Evolutionary conservation across 2,329 filamentous ascomycete species (phyloP).

Genomic region (Apiospora aurea): DNA sequence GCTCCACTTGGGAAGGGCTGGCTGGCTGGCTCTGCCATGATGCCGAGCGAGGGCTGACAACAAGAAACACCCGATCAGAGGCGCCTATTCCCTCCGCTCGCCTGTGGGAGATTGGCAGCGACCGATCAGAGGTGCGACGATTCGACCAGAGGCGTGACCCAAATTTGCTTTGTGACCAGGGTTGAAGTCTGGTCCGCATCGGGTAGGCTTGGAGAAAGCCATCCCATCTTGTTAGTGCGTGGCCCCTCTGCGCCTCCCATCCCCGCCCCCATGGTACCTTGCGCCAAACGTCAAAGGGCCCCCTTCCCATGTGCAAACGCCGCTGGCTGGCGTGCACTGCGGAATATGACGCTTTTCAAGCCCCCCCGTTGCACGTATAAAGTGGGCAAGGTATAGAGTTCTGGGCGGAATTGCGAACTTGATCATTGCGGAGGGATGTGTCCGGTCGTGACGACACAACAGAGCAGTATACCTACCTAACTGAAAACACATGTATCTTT

Average conservation of each 20-base stretch:
- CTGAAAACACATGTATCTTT: background rate
- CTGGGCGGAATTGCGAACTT: background rate
- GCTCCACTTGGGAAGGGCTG: slow-evolving; percentile 7
- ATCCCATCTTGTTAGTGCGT: slow-evolving; percentile 5
- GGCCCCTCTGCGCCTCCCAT: background rate
- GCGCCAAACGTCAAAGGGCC: slow-evolving; percentile 2
- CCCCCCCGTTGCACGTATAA: background rate
- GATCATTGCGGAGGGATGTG: background rate
- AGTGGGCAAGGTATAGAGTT: background rate
- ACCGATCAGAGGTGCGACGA: slow-evolving; percentile 1
- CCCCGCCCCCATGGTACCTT: background rate
- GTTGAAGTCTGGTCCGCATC: slow-evolving; percentile 2
- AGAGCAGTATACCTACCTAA: background rate
- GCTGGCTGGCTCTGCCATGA: slow-evolving; percentile 1
- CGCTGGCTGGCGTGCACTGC: background rate
- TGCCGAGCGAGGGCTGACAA: slow-evolving; percentile 14
- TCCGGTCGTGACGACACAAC: background rate
- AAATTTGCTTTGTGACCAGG: slow-evolving; percentile 19
- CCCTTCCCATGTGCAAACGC: slow-evolving; percentile 13
- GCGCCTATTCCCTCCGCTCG: background rate
- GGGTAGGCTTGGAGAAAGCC: slow-evolving; percentile 8
- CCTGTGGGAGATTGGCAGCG: slow-evolving; percentile 12
- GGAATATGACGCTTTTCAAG: slow-evolving; percentile 1
- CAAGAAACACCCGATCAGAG: slow-evolving; percentile 16
- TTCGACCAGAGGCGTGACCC: slow-evolving; percentile 15